Conservation (phyloP, 495 filamentous ascomycete genomes). For the Talaromyces trachyspermus region DNA sequence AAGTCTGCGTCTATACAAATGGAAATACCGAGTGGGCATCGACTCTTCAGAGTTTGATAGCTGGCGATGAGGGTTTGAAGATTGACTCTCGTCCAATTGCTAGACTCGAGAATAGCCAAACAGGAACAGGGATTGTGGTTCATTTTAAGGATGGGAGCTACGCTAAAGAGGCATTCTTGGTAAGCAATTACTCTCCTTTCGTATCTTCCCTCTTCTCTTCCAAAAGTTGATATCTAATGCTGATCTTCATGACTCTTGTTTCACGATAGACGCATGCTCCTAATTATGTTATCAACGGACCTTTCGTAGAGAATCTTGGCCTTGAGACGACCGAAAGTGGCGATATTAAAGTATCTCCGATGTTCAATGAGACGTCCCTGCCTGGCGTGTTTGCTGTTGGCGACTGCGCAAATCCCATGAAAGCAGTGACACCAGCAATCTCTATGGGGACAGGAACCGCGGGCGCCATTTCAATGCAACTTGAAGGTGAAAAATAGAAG, state of each 20-base stretch:
- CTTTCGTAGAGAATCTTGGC: constrained; percentile 23
- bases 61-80: not conserved
- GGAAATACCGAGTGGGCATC: constrained; percentile 9
- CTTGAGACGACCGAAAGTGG: constrained; percentile 21
- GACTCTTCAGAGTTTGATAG: not conserved
- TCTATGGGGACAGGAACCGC: constrained; percentile 11
- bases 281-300: constrained; percentile 12
- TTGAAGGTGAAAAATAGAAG: constrained; percentile 5
- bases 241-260: not conserved
- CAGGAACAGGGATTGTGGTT: constrained; percentile 1
- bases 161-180: constrained; percentile 13
- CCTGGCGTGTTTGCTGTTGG: constrained; percentile 35
- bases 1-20: constrained; percentile 25
- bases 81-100: constrained; percentile 13
- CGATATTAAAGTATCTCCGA: constrained; percentile 20
- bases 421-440: constrained; percentile 13
- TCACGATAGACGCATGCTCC: constrained; percentile 14
- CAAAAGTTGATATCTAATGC: constrained; percentile 5
- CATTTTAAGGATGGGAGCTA: constrained; percentile 10
- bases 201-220: not conserved
- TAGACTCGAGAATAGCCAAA: constrained; percentile 7
- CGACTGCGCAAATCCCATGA: constrained; percentile 20
- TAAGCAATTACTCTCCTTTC: no score
- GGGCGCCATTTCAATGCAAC: constrained; percentile 11
- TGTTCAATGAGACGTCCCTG: constrained; percentile 28